Conservation (phyloP, 2,329 filamentous ascomycete genomes). For the Alternaria ethzedia region DNA sequence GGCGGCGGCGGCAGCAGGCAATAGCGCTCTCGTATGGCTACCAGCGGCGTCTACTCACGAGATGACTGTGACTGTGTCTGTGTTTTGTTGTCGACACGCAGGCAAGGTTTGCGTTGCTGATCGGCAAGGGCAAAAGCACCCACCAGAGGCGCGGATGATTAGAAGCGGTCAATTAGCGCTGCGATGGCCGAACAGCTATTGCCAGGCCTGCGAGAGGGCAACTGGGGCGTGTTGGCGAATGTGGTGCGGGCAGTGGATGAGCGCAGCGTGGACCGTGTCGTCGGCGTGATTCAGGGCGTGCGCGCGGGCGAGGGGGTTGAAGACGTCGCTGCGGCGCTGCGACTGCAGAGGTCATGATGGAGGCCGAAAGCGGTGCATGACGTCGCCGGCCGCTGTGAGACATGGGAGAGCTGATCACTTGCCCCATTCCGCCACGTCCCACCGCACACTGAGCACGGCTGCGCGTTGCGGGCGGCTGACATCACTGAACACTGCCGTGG, state of each 20-base stretch:
- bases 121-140: slow-evolving; percentile 7
- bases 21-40: not conserved
- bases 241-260: not conserved
- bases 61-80: not conserved
- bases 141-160: slow-evolving; percentile 9
- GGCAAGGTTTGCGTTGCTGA: not conserved
- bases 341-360: not conserved
- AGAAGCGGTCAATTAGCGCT: slow-evolving; percentile 17
- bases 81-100: not conserved
- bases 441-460: slow-evolving; percentile 4
- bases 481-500: slow-evolving; percentile 9
- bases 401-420: slow-evolving; percentile 9
- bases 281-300: not conserved
- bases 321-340: not conserved
- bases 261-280: not conserved
- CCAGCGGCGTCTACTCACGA: not conserved
- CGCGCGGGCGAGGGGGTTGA: not conserved
- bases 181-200: slow-evolving; percentile 9
- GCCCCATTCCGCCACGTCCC: not conserved
- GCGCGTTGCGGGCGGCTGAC: slow-evolving; percentile 5
- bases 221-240: slow-evolving; percentile 1
- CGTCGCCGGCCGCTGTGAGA: slow-evolving; percentile 7
- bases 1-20: slow-evolving; percentile 10
- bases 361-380: slow-evolving; percentile 5
- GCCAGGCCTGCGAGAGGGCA: not conserved